Conservation (phyloP, 805 yeast species). For the Blastobotrys muscicola region DNA sequence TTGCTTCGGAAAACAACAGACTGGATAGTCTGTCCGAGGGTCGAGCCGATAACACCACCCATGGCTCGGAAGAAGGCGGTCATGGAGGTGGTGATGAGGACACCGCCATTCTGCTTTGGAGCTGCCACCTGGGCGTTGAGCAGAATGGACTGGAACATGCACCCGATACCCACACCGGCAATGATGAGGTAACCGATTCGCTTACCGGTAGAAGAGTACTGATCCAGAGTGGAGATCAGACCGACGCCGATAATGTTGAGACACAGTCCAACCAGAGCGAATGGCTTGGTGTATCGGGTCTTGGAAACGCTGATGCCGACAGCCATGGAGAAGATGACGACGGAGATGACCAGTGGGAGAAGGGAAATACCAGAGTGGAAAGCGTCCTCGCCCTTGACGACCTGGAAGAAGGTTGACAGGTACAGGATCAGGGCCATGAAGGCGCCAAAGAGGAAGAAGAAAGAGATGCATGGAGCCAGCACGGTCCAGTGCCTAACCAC, state of each 20-base stretch:
- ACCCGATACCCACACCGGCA: constrained; percentile 32
- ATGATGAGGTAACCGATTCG: constrained; percentile 39
- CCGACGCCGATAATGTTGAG: constrained; percentile 38
- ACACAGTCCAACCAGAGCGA: constrained; percentile 28
- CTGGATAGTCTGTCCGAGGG: constrained; percentile 31
- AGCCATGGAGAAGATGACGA: constrained; percentile 34
- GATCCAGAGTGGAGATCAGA: constrained; percentile 30
- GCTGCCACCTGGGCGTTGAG: constrained; percentile 40
- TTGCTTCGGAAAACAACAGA: constrained; percentile 6
- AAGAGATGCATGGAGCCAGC: constrained; percentile 26
- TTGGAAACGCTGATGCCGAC: constrained; percentile 38
- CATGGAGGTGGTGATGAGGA: constrained; percentile 38
- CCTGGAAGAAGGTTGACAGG: constrained; percentile 39
- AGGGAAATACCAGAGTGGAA: constrained; percentile 33
- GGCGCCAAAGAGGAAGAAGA: constrained; percentile 38
- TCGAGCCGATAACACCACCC: constrained; percentile 36
- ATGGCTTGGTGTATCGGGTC: constrained; percentile 36
- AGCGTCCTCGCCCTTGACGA: constrained; percentile 32
- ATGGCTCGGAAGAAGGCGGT: constrained; percentile 35
- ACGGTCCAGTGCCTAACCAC: constrained; percentile 6
- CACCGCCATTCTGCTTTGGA: constrained; percentile 42
- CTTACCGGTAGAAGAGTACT: constrained; percentile 27
- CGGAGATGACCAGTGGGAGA: constrained; percentile 34
- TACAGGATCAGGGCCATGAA: constrained; percentile 38
- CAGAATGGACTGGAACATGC: constrained; percentile 34